Conservation (phyloP, 345 rosid species). For the Aurinia saxatilis region DNA sequence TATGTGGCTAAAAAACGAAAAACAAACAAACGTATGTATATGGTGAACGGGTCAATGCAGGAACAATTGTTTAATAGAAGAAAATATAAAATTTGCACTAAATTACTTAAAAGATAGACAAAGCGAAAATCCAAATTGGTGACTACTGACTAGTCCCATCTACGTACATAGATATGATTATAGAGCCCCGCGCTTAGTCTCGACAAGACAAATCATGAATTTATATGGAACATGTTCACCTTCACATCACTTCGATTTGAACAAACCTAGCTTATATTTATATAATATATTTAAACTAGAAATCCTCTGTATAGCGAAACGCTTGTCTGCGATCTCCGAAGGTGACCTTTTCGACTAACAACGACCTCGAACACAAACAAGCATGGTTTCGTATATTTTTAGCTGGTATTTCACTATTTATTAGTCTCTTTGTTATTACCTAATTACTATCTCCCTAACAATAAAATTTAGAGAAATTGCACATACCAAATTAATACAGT, state of each 20-base stretch:
- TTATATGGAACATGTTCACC: conserved; percentile 27
- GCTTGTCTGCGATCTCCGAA: conserved; percentile 18
- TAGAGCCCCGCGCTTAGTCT: conserved; percentile 33
- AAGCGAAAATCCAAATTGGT: conserved; percentile 19
- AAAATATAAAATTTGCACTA: no score
- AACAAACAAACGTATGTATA: no score
- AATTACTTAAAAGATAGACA: not conserved
- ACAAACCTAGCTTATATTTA: conserved; percentile 3
- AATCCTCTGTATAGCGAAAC: conserved; percentile 10
- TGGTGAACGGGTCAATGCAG: no score
- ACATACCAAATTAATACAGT: no score
- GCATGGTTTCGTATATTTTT: not conserved
- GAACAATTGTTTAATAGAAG: no score
- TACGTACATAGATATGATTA: conserved; percentile 2
- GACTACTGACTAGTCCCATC: conserved; percentile 24
- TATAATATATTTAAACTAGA: not conserved
- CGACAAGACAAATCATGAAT: conserved; percentile 33
- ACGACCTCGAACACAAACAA: conserved; percentile 25
- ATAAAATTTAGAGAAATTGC: no score
- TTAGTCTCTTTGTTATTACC: no score
- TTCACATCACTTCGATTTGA: conserved; percentile 31
- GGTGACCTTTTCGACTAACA: conserved; percentile 26
- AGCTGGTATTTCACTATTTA: no score
- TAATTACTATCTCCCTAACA: no score
- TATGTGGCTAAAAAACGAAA: no score